phyloP scores from a whole-genome alignment of 2,329 filamentous ascomycete genomes.

The Beauveria sp. region DNA sequence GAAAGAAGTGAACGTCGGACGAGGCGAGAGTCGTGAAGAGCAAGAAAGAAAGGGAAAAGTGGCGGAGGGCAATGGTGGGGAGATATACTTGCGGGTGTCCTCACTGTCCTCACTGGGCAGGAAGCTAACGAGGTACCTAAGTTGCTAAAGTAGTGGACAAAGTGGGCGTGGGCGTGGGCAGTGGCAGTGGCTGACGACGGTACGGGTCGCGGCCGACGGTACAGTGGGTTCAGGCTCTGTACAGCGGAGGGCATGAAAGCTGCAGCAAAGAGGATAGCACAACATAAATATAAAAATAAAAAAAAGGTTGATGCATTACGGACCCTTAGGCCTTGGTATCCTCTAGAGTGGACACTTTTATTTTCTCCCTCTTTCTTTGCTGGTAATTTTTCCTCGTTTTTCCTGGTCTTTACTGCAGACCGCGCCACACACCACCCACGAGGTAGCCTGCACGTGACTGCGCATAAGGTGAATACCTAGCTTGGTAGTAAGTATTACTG shows the following conservation, averaged over 20 bases:
- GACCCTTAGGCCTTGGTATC: not conserved
- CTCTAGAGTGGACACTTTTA: not conserved
- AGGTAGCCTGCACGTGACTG: constrained; percentile 1
- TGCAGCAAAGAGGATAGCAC: not conserved
- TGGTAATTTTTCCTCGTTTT: not conserved
- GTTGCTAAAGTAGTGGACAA: too few relatives aligned
- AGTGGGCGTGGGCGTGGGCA: too few relatives aligned
- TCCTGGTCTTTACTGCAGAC: not conserved
- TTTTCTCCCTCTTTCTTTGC: not conserved
- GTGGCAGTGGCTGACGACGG: not conserved
- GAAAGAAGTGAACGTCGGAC: constrained; percentile 51
- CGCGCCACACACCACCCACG: not conserved
- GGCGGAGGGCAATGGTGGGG: constrained; percentile 27
- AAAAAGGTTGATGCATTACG: not conserved
- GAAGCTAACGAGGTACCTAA: too few relatives aligned
- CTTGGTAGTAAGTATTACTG: not conserved
- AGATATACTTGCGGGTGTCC: constrained; percentile 37
- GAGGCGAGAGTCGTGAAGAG: constrained; percentile 47
- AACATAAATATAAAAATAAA: not conserved
- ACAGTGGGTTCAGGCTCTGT: not conserved
- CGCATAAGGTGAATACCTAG: not conserved
- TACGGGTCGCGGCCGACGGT: not conserved
- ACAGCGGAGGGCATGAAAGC: not conserved
- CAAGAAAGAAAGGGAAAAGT: constrained; percentile 34
- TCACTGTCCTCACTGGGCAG: not conserved